Base-by-base conservation (phyloP, 2,329 filamentous ascomycete species). In the Claviceps humidiphila region DNA sequence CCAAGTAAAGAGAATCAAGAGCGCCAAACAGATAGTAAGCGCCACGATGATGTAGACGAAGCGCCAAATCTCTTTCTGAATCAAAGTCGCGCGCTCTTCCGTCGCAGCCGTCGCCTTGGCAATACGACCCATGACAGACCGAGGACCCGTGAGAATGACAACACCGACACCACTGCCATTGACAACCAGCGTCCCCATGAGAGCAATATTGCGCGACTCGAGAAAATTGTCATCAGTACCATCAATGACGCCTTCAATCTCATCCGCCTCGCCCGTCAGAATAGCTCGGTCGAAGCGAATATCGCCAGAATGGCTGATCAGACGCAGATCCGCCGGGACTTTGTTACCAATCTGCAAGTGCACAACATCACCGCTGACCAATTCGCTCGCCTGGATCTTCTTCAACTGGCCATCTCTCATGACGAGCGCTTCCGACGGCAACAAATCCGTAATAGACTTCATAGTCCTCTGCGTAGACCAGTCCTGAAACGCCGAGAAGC, bases 341-440 rank as follows among this genome's bases (percentile, higher is more conserved):
- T 73, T 74, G 59, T 74, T 70, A 4, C 73, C 73, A 1, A 72
- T 70, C 50, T 67, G 65, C 11, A 76, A 60, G 9, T 72, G 66
- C 6, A 75, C 66, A 22, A 76, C 60, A 52, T 76, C 73, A 8
- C 73, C 73, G 20, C 66, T 67, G 5, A 74, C 73, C 2, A 75
- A 67, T 26, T 73, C 68, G 1, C 64, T 58, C 0, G 72, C 69
- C 0, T 68, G 60, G n/a, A 75, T 52, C 13, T 61, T 68, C 46
- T 68, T 63, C 14, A 65, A 59, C 47, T 70, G 62, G 3, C 73
- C 72, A 43, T 75, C 71, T 11, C 74, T 70, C 41, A 74, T 57
- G 7, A 71, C 72, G 13, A 69, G 57, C 0, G 71, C 67, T 26
- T 73, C 70, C 0, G 69, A 64, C 0, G 73, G 73, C 0, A 75